Base-by-base conservation (phyloP, 129 eudicot genomes). In the Centella asiatica region DNA sequence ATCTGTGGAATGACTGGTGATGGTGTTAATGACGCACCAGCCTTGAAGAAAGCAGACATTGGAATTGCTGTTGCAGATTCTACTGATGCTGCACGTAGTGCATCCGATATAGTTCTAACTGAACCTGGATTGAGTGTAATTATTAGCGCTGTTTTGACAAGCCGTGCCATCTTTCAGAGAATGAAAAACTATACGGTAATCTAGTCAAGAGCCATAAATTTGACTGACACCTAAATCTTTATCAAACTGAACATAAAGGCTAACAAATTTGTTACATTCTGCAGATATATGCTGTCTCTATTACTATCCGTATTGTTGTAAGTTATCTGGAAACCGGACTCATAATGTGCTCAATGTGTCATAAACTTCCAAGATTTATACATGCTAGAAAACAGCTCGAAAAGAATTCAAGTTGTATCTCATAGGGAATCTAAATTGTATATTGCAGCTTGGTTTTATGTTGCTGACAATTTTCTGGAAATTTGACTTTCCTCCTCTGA, bases 211-310 rank as follows among this genome's bases (percentile, higher is more conserved):
- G 24, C 60, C 17, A 0, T 54, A 17, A 14, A n/a, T 18, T 29
- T 28, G 2, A 56, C n/a, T n/a, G 28, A 14, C n/a, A 18, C 17
- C 25, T 1, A 19, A 18, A 56, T 31, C 18, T 4, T 56, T 19
- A 55, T 18, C 20, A 31, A 31, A 4, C 39, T 56, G 25, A 28
- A 1, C 6, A 6, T 29, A 6, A 18, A n/a, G 20, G 15, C 25
- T 28, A n/a, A 56, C 40, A 56, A 15, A 0, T 54, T 19, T 56
- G 25, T 31, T 56, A 31, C 8, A 42, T 70, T 60, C 57, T 74
- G 20, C 77, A 79, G 84, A 79, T 79, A 66, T 79, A 79, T 56
- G 84, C 84, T 2, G 84, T 79, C 31, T 79, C 84, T 4, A 79
- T 79, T 71, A 79, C 84, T 36, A 79, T 78, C 26, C 84, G 80